Evolutionary conservation across 73 alveolate species (phyloP).

Genomic region (Halteria grandinella): DNA sequence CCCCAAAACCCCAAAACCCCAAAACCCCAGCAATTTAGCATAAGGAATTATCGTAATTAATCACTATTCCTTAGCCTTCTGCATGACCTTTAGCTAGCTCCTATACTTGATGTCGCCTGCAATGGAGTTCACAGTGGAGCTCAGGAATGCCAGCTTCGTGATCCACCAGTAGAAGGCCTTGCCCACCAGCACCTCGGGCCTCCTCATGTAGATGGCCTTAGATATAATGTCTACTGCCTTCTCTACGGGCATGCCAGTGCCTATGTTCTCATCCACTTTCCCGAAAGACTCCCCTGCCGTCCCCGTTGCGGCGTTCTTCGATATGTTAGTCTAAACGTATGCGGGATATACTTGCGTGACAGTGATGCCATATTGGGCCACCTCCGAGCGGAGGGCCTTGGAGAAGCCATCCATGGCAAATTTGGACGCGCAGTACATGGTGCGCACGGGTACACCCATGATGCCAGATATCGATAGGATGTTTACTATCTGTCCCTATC

Average conservation of each 20-base stretch:
- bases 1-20: not conserved
- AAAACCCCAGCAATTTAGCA: no score
- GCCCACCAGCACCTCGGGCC: conserved; percentile 16
- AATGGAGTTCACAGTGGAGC: not conserved
- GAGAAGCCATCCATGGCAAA: conserved; percentile 64
- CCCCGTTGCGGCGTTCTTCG: conserved; percentile 70
- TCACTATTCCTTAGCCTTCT: conserved; percentile 45
- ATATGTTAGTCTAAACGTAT: conserved; percentile 65
- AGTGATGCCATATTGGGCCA: conserved; percentile 24
- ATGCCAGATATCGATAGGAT: conserved; percentile 59
- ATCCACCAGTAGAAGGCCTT: not conserved
- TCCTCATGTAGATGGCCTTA: conserved; percentile 40
- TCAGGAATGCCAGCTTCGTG: conserved; percentile 24
- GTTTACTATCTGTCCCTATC: conserved; percentile 63
- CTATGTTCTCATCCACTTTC: conserved; percentile 53
- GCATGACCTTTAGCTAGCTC: conserved; percentile 47
- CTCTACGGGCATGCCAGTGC: conserved; percentile 64
- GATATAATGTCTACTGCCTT: conserved; percentile 40
- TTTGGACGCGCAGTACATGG: conserved; percentile 69
- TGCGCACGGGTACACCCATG: conserved; percentile 70
- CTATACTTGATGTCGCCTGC: conserved; percentile 32
- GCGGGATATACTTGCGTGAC: conserved; percentile 54
- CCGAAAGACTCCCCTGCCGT: conserved; percentile 67
- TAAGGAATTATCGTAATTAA: not conserved
- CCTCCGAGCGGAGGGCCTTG: conserved; percentile 52